These are phyloP conservation scores for Nakaseomyces bracarensis DNA, from an alignment of 1,139 yeast genomes.

Conservation along the genomic window DNA sequence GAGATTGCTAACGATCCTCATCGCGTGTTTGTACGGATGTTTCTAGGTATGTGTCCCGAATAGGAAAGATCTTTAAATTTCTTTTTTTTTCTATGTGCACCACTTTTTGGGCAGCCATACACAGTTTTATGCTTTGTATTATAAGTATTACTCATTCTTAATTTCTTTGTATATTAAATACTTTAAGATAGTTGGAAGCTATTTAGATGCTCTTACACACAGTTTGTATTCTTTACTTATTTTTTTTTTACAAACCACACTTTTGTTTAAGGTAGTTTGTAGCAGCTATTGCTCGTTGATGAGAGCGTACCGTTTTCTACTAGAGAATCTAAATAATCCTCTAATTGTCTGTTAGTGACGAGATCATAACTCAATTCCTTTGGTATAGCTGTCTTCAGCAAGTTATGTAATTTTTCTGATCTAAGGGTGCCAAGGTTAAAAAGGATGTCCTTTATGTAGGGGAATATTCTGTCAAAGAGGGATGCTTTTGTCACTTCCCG, in stretches of 20 bases:
- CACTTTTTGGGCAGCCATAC: too few relatives aligned
- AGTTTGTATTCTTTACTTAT: background rate
- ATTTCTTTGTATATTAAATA: too few relatives aligned
- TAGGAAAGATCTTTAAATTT: background rate
- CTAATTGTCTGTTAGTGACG: slow-evolving; percentile 35
- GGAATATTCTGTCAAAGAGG: slow-evolving; percentile 24
- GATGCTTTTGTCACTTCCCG: background rate
- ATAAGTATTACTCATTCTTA: background rate
- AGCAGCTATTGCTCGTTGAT: slow-evolving; percentile 1
- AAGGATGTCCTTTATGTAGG: slow-evolving; percentile 48
- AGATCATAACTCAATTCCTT: slow-evolving; percentile 37
- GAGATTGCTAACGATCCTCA: too few relatives aligned
- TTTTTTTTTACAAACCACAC: background rate
- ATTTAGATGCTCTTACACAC: too few relatives aligned
- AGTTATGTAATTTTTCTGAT: slow-evolving; percentile 43
- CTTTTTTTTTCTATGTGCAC: background rate
- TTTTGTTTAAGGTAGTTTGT: background rate
- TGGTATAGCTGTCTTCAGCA: slow-evolving; percentile 47
- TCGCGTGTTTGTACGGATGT: background rate
- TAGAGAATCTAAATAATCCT: slow-evolving; percentile 35
- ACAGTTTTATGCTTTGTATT: background rate
- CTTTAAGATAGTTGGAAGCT: too few relatives aligned
- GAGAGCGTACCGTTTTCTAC: slow-evolving; percentile 35
- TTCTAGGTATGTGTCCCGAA: background rate
- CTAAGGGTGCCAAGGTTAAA: slow-evolving; percentile 47